These are phyloP conservation scores for California macrophylla DNA, from an alignment of 441 rosid species.

Conservation along the genomic window DNA sequence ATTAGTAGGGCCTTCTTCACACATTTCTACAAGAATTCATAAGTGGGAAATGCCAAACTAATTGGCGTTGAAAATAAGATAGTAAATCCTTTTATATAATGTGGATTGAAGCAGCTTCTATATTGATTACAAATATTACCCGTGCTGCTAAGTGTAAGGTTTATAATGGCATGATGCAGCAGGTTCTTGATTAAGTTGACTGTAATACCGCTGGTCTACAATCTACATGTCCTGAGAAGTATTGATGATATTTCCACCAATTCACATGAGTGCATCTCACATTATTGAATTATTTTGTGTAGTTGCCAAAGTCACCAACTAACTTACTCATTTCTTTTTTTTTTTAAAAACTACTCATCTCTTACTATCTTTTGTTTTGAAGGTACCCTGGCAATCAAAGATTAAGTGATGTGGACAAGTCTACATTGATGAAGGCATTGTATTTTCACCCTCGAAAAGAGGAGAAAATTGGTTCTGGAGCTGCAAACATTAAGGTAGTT, in stretches of 20 bases:
- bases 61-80: too few relatives aligned
- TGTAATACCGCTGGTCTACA: too few relatives aligned
- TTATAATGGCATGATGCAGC: not conserved
- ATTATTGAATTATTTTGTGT: not conserved
- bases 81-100: too few relatives aligned
- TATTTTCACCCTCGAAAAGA: constrained; percentile 67
- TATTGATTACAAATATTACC: too few relatives aligned
- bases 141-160: not conserved
- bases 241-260: not conserved
- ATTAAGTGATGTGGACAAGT: constrained; percentile 46
- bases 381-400: constrained; percentile 54
- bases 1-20: too few relatives aligned
- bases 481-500: constrained; percentile 51
- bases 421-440: constrained; percentile 43
- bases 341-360: not conserved
- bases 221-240: too few relatives aligned
- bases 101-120: not conserved
- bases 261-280: not conserved
- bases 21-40: too few relatives aligned
- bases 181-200: not conserved
- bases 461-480: constrained; percentile 74
- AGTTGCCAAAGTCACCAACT: not conserved
- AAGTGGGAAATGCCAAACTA: too few relatives aligned
- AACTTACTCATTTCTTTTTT: not conserved
- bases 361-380: constrained; percentile 14